phyloP scores from a whole-genome alignment of 73 alveolate genomes.

The Tetrahymena borealis region DNA sequence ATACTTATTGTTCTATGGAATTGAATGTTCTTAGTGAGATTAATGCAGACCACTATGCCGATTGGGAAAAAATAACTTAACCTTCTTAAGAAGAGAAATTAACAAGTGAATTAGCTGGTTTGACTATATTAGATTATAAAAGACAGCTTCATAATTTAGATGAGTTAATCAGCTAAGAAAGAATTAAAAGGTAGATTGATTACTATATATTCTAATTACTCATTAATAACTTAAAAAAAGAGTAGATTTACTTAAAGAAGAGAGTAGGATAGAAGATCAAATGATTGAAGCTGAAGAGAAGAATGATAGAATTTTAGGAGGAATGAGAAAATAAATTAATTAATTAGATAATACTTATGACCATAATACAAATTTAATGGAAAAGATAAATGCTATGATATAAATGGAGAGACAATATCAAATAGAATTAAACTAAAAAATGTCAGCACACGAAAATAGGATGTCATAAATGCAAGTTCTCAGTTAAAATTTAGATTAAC shows the following conservation, averaged over 20 bases:
- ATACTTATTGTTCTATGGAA: constrained; percentile 45
- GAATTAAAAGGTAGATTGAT: not conserved
- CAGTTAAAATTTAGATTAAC: not conserved
- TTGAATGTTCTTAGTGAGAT: constrained; percentile 12
- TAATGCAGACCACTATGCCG: constrained; percentile 1
- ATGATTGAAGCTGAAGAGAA: not conserved
- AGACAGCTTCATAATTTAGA: constrained; percentile 19
- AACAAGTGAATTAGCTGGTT: constrained; percentile 32
- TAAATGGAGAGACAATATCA: not conserved
- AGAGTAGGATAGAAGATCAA: not conserved
- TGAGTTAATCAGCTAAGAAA: constrained; percentile 30
- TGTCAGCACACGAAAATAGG: not conserved
- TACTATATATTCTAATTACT: not conserved
- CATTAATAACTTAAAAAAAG: not conserved
- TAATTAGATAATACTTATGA: not conserved
- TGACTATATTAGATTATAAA: constrained; percentile 23
- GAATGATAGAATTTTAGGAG: not conserved
- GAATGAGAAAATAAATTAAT: not conserved
- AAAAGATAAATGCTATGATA: not conserved
- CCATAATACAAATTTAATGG: not conserved
- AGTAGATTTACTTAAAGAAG: not conserved
- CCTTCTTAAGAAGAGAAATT: constrained; percentile 18
- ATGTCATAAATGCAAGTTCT: not conserved
- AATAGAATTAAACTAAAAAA: not conserved
- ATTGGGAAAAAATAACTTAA: constrained; percentile 34